Base-by-base conservation (phyloP, 2,329 filamentous ascomycete species). In the Alternaria sp. region DNA sequence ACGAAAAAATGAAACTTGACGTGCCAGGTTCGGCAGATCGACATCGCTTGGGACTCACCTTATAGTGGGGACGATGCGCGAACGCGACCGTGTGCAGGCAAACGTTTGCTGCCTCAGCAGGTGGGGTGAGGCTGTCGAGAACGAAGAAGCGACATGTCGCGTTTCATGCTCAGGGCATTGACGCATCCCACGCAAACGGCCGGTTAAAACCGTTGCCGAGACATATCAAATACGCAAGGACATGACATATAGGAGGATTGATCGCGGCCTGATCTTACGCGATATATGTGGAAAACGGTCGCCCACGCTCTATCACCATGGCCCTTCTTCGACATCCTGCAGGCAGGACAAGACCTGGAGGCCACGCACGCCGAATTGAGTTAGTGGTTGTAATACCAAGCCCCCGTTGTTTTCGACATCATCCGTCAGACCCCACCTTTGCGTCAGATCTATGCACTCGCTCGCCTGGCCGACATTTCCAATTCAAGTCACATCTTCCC, bases 1-100 rank as follows among this genome's bases (percentile, higher is more conserved):
- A 53, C 32, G 41, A 46, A 32, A 26, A 44, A 26, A 38, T 62
- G 60, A 62, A 62, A 60, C 60, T 12, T 42, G 42, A 49, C 30
- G 41, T 39, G 22, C 42, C 48, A 22, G 39, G 26, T 55, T 43
- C 34, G 48, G 60, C 43, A 34, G 51, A 60, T 55, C 42, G 34
- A 18, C 53, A 24, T 56, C 49, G 49, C 43, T 34, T 34, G 30
- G 30, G n/a, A 44, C 51, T 49, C 34, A 51, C 26, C 26, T n/a
- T n/a, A 8, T 18, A 43, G 36, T 53, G 46, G 44, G 30, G 52
- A 52, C 53, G 18, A 48, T 57, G 57, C 41, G 57, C 53, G 57
- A 60, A 57, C 57, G 57, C 53, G 30, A 60, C 47, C 53, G 32
- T 34, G 41, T 34, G 39, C 42, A 24, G 42, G 36, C 39, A 59